A percentile compares a stretch with the other conserved stretches of the same genome.
Evolutionary conservation across 2,329 filamentous ascomycete genomes (phyloP).

Genomic region (Monosporascus sp.): DNA sequence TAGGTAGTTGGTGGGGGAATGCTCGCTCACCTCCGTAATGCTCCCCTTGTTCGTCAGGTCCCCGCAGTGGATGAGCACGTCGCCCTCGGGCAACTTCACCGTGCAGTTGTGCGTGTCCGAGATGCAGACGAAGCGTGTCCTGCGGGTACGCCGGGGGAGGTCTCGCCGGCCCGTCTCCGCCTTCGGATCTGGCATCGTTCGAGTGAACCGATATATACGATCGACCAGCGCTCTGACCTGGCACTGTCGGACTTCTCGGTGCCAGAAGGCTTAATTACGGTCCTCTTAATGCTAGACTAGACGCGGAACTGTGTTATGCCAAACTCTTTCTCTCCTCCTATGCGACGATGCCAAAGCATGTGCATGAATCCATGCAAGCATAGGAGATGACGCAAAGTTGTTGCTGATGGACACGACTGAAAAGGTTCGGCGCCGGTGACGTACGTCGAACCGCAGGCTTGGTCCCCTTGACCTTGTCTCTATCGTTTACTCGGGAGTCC

Average conservation of each 20-base stretch:
- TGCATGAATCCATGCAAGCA: too few relatives aligned
- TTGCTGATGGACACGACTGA: too few relatives aligned
- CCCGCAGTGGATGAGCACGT: conserved; percentile 71
- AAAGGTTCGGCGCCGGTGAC: too few relatives aligned
- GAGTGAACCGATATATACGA: too few relatives aligned
- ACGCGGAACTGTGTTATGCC: not conserved
- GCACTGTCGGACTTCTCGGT: too few relatives aligned
- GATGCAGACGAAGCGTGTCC: conserved; percentile 66
- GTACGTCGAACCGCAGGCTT: not conserved
- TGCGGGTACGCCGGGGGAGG: conserved; percentile 24
- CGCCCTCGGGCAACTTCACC: conserved; percentile 61
- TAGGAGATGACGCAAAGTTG: too few relatives aligned
- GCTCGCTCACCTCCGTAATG: conserved; percentile 35
- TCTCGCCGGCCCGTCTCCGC: not conserved
- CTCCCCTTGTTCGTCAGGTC: conserved; percentile 72
- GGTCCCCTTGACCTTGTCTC: not conserved
- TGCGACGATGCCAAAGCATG: too few relatives aligned
- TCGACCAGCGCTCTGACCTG: too few relatives aligned
- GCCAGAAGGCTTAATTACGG: not conserved
- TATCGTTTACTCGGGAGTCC: too few relatives aligned
- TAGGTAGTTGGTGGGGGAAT: conserved; percentile 12
- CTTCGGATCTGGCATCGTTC: not conserved
- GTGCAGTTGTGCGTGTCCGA: conserved; percentile 70
- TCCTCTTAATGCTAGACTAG: not conserved
- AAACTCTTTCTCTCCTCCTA: too few relatives aligned